Evolutionary conservation across 2,329 filamentous ascomycete genomes (phyloP), one percentile per base, ranked within the genome.

Genomic region (Xylariaceae sp.): DNA sequence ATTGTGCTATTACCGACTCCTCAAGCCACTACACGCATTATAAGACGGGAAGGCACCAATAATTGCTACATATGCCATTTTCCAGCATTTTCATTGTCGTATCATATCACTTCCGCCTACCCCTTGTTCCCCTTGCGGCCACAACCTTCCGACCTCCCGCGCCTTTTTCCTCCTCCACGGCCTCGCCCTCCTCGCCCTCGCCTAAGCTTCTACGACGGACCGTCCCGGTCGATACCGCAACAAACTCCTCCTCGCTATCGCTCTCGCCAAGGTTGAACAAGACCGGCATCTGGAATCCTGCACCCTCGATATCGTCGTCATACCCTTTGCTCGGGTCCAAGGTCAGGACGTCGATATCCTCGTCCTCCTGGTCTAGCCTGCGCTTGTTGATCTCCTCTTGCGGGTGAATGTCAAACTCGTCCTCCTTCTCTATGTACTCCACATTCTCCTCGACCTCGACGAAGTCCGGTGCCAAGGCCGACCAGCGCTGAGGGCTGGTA

Each of bases 381-480:
- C 93, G 86, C 73, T 96, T 93, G 70, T 96, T 91, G 53, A 98
- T 88, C 73, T 98, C 93, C 70, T 97, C 93, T 55, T 93, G 89
- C 0, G 92, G 92, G 70, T 98, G 95, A 54, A 98, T 96, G 73
- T 99, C 96, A 67, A 99, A 99, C 71, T 99, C 95, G 71, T 99
- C 95, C 75, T 99, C 95, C 53, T 86, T 85, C 73, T 99, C 95
- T 42, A 96, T 85, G 71, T 99, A 99, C 72, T 98, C 91, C 20
- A 96, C 92, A 66, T 99, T 99, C 75, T 99, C 95, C 74, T 99
- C 95, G 14, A 99, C 92, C 74, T 99, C 95, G 41, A 88, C 90
- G 73, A 99, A 99, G 74, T 99, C 96, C 0, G 95, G 95, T 5
- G 96, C 96, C 26, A 99, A 82, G 1, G 95, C 93, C 16, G 93